Conservation (phyloP, 148 eudicot species). For the Rhododendron williamsianum region DNA sequence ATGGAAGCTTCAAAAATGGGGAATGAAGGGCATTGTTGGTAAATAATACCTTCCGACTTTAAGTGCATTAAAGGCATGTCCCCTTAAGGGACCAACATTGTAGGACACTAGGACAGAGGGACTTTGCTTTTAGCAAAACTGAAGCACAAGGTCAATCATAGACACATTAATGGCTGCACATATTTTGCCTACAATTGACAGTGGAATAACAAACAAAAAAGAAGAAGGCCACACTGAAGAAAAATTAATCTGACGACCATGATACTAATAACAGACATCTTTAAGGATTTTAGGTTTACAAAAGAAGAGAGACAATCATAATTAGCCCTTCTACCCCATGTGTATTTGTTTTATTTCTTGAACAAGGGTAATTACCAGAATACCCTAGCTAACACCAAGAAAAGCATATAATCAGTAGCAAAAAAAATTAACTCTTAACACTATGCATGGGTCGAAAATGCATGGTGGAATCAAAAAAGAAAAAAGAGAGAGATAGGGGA, state of each 20-base stretch:
- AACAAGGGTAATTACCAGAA: not conserved
- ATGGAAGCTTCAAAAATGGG: not conserved
- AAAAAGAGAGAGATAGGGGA: not conserved
- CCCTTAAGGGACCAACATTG: not conserved
- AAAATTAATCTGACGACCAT: not conserved
- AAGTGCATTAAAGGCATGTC: not conserved
- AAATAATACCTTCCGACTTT: not conserved
- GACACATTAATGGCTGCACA: not conserved
- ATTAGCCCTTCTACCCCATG: not conserved
- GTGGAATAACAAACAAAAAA: not conserved
- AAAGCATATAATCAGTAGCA: not conserved
- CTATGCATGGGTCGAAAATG: slow-evolving; percentile 2
- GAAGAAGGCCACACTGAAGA: not conserved
- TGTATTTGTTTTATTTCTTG: not conserved
- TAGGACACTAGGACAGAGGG: not conserved
- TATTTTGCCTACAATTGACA: not conserved
- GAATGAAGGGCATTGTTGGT: not conserved
- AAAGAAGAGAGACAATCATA: not conserved
- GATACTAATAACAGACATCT: not conserved
- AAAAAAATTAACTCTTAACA: not conserved
- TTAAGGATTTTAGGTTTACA: not conserved
- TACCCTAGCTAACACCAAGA: not conserved
- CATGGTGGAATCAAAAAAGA: not conserved
- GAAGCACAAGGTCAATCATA: not conserved
- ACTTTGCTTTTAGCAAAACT: not conserved